Evolutionary conservation across 1,284 basidiomycete genomes (phyloP).

Genomic region (Paramarasmius palmivorus): DNA sequence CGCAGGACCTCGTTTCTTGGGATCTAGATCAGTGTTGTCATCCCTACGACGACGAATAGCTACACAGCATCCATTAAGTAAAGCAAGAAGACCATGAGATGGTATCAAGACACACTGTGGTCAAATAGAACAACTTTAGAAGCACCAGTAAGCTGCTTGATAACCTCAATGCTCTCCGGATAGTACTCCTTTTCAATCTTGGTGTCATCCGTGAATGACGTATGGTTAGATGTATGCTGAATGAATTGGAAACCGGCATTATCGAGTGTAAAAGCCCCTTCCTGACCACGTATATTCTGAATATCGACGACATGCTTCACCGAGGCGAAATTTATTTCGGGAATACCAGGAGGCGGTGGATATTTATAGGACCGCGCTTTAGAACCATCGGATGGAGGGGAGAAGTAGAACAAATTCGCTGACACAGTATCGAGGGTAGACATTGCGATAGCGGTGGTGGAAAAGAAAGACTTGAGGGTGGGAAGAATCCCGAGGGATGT

Average conservation of each 20-base stretch:
- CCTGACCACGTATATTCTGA: neutral
- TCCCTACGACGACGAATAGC: no score
- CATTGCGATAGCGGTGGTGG: no score
- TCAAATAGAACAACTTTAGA: neutral
- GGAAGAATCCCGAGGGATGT: no score
- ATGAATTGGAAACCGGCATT: neutral
- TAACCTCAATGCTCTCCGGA: conserved; percentile 3
- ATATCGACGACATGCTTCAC: neutral
- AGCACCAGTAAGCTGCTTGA: conserved; percentile 1
- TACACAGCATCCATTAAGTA: no score
- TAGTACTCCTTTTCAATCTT: conserved; percentile 2
- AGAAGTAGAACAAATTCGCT: neutral
- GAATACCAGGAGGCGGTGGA: neutral
- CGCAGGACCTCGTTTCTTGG: no score
- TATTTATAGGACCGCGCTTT: neutral
- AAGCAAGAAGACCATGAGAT: no score
- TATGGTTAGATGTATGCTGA: neutral
- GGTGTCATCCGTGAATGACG: neutral
- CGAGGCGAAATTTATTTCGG: neutral
- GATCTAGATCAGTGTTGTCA: no score
- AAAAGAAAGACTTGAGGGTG: no score
- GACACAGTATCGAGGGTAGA: neutral
- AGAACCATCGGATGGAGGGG: neutral
- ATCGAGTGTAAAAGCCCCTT: neutral
- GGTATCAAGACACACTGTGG: no score